Base-by-base conservation (phyloP, 2,329 filamentous ascomycete species). In the Penicillium sp. region DNA sequence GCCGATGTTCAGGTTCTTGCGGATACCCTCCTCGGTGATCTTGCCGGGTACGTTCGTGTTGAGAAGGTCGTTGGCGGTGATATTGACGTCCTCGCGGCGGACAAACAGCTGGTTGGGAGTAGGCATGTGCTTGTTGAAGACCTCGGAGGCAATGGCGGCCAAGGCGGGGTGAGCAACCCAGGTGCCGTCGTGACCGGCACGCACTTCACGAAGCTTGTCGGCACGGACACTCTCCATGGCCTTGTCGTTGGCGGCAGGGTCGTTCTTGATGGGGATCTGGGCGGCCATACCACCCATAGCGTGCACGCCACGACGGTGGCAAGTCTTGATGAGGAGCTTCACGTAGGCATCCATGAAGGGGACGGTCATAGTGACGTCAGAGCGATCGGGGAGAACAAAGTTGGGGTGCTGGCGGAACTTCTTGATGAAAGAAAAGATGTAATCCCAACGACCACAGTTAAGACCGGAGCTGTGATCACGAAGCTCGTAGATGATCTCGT, bases 381-480 rank as follows among this genome's bases (percentile, higher is more conserved):
- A 86, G 54, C 93, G 88, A 72, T 99, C 92, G 25, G 93, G 93
- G 16, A 99, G 85, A 49, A 97, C 84, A 69, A 97, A 97, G 75
- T 86, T 85, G 64, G 88, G 79, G 78, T 96, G 93, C 66, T 95
- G 84, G 69, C 93, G 89, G 87, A 97, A 95, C 75, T 95, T 95
- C 82, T 99, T 99, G 80, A 99, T 97, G 68, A 92, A 89, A 72
- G 87, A 93, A 81, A 99, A 99, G 76, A 99, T 97, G 80, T 99
- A 99, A 71, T 99, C 93, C 93, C 93, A 99, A 61, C 93, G 87
- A 58, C 93, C 93, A 74, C 93, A 97, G 83, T 99, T 99, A 66
- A 99, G 83, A 40, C 93, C 93, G 6, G 92, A 87, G 71, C 86
- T 92, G 79, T 99, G 93, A 69, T 97, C 92, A 53, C 93, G 87